phyloP scores from a whole-genome alignment of 164 flowering plant genomes.

The Vitis cinerea region DNA sequence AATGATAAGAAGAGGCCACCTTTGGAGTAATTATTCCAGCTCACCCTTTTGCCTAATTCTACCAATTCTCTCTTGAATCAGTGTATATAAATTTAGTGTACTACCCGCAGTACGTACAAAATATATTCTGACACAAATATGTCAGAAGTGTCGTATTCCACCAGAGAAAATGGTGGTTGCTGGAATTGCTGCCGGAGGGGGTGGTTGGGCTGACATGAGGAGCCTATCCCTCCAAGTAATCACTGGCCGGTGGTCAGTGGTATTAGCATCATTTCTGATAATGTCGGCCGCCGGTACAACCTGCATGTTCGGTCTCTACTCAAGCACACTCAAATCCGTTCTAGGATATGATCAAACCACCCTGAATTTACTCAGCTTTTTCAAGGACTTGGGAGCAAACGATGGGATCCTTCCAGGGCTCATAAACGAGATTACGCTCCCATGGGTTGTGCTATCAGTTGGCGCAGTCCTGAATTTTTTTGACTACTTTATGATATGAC shows the following conservation, averaged over 20 bases:
- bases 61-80: too few relatives aligned
- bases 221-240: conserved; percentile 22
- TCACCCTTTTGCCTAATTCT: too few relatives aligned
- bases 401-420: conserved; percentile 40
- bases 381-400: conserved; percentile 44
- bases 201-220: conserved; percentile 10
- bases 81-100: too few relatives aligned
- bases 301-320: conserved; percentile 45
- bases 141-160: too few relatives aligned
- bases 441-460: conserved; percentile 42
- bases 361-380: conserved; percentile 36
- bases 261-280: conserved; percentile 36
- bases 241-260: conserved; percentile 43
- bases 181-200: neutral
- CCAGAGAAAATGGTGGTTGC: conserved; percentile 11
- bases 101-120: too few relatives aligned
- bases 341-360: conserved; percentile 46
- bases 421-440: conserved; percentile 47
- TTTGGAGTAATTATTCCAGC: too few relatives aligned
- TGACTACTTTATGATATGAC: conserved; percentile 57
- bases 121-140: neutral
- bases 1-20: too few relatives aligned
- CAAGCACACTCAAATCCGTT: conserved; percentile 24
- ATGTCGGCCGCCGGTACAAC: conserved; percentile 40
- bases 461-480: conserved; percentile 41